Evolutionary conservation across 441 rosid species (phyloP).

Genomic region (Erodium chrysanthum): DNA sequence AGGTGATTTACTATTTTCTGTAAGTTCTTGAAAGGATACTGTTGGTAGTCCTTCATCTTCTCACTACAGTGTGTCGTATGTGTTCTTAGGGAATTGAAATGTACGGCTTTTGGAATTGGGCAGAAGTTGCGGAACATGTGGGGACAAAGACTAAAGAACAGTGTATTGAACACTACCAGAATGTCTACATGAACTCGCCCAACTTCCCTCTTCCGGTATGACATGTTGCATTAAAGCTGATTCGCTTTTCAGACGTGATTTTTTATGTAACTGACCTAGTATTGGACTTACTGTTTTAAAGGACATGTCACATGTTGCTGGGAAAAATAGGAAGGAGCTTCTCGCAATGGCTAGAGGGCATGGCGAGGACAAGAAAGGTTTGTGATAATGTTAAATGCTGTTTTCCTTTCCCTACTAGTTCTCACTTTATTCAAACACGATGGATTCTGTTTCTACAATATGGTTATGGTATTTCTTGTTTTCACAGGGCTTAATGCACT

Average conservation of each 20-base stretch:
- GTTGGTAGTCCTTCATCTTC: constrained; percentile 10
- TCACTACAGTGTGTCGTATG: not conserved
- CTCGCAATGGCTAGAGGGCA: constrained; percentile 66
- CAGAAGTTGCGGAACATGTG: constrained; percentile 27
- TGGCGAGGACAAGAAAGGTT: constrained; percentile 49
- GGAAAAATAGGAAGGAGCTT: constrained; percentile 84
- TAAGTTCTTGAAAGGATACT: not conserved
- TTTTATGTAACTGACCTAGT: not conserved
- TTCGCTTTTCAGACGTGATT: not conserved
- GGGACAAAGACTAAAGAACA: constrained; percentile 87
- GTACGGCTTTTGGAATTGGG: constrained; percentile 41
- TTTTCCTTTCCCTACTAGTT: not conserved
- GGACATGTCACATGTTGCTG: constrained; percentile 54
- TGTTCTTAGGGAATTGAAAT: constrained; percentile 74
- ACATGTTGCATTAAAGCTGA: not conserved
- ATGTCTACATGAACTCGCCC: constrained; percentile 66
- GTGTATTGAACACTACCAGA: constrained; percentile 70
- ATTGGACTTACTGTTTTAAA: not conserved
- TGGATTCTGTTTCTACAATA: not conserved
- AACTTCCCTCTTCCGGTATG: constrained; percentile 89
- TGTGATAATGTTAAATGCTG: constrained; percentile 9
- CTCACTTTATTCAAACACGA: constrained; percentile 1
- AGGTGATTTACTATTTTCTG: constrained; percentile 34
- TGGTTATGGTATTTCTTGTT: not conserved
- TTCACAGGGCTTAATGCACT: not conserved